A percentile compares a stretch with the other conserved stretches of the same genome.
Evolutionary conservation across 805 yeast species (phyloP).

Genomic region (Cyberlindnera euphorbiae): DNA sequence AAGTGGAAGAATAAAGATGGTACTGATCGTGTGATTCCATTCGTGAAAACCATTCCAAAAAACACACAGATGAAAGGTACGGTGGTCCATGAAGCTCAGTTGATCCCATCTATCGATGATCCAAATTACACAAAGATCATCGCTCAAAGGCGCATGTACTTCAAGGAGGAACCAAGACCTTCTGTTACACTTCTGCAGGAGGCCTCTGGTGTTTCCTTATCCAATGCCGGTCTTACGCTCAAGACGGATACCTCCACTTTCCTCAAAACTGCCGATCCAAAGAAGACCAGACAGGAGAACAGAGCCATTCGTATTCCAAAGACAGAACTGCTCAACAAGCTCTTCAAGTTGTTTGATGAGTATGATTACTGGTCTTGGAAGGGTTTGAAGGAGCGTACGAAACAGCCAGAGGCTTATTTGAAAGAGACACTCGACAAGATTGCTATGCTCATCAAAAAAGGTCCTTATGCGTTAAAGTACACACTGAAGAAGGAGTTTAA

Average conservation of each 20-base stretch:
- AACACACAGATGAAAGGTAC: slow-evolving; percentile 84
- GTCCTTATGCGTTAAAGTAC: slow-evolving; percentile 92
- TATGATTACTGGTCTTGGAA: slow-evolving; percentile 96
- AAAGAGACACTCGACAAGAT: slow-evolving; percentile 88
- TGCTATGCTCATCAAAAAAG: slow-evolving; percentile 86
- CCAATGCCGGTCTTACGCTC: slow-evolving; percentile 81
- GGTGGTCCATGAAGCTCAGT: slow-evolving; percentile 87
- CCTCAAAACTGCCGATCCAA: slow-evolving; percentile 46
- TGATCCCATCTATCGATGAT: slow-evolving; percentile 73
- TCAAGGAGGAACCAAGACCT: slow-evolving; percentile 47
- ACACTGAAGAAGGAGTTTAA: slow-evolving; percentile 87
- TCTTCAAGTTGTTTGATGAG: slow-evolving; percentile 88
- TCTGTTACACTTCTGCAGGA: slow-evolving; percentile 68
- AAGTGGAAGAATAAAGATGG: slow-evolving; percentile 34
- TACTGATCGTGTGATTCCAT: slow-evolving; percentile 56
- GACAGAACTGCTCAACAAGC: slow-evolving; percentile 80
- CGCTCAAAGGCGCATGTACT: slow-evolving; percentile 46
- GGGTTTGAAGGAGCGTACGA: slow-evolving; percentile 88
- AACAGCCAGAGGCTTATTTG: slow-evolving; percentile 91
- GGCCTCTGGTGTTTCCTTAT: slow-evolving; percentile 82
- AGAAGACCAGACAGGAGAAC: slow-evolving; percentile 52
- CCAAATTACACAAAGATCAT: slow-evolving; percentile 63
- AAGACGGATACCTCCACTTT: slow-evolving; percentile 68
- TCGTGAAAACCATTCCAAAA: slow-evolving; percentile 82
- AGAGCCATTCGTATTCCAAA: slow-evolving; percentile 93